Percentiles rank a stretch among this genome's conserved stretches.
Conservation (phyloP, 108 stramenopile species). For the Pseudonitzschia delicatissima region DNA sequence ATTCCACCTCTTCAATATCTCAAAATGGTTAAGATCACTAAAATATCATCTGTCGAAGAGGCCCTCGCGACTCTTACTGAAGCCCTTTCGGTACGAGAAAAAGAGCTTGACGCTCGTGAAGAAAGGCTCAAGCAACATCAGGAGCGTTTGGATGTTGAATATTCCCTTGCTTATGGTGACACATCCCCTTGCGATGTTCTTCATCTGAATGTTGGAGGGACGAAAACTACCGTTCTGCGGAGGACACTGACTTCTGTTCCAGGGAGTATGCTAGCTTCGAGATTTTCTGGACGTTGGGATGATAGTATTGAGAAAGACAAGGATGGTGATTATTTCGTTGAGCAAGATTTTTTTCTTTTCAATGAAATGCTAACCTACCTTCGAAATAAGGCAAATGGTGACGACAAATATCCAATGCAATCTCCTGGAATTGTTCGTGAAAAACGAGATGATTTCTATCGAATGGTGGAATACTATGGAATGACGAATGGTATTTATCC, state of each 20-base stretch:
- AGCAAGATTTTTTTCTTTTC: slow-evolving; percentile 46
- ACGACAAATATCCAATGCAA: neutral
- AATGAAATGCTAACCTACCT: slow-evolving; percentile 50
- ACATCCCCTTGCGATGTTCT: slow-evolving; percentile 39
- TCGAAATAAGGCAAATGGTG: neutral
- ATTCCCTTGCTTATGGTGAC: neutral
- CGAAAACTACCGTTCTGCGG: slow-evolving; percentile 43
- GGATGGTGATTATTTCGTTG: slow-evolving; percentile 51
- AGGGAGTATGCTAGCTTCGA: slow-evolving; percentile 57
- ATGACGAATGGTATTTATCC: slow-evolving; percentile 52
- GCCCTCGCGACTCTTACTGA: neutral
- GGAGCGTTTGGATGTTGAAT: neutral
- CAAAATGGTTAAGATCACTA: neutral
- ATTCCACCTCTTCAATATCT: no score
- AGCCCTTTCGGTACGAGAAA: neutral
- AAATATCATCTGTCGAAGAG: neutral
- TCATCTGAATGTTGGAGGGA: slow-evolving; percentile 62
- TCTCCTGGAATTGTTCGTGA: slow-evolving; percentile 8
- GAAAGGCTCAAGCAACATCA: neutral
- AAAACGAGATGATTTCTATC: slow-evolving; percentile 39
- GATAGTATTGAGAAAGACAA: slow-evolving; percentile 33
- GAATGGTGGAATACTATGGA: slow-evolving; percentile 62
- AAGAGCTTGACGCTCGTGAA: neutral
- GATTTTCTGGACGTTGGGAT: slow-evolving; percentile 66
- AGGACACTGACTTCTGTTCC: slow-evolving; percentile 55